A percentile compares a stretch with the other conserved stretches of the same genome.
phyloP scores from a whole-genome alignment of 2,329 filamentous ascomycete genomes.

The Ophiostoma pallidulum region DNA sequence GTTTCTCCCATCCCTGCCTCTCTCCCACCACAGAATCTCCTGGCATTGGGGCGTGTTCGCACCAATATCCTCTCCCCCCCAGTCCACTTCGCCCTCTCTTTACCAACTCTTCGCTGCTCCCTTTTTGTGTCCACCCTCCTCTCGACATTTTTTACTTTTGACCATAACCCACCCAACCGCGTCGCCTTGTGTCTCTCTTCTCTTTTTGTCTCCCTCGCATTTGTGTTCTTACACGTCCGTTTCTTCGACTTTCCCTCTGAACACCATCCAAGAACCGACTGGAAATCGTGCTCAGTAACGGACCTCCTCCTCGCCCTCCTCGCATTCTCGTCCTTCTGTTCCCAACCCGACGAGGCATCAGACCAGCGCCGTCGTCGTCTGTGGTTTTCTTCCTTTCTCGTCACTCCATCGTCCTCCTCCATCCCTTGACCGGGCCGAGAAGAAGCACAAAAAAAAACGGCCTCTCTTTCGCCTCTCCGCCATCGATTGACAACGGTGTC shows the following conservation, averaged over 20 bases:
- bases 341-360: too few species aligned
- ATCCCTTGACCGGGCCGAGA: not conserved
- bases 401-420: not conserved
- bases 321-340: too few species aligned
- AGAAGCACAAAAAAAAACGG: too few species aligned
- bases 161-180: conserved; percentile 1
- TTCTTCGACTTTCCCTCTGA: conserved; percentile 1
- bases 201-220: not conserved
- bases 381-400: not conserved
- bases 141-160: too few species aligned
- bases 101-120: not conserved
- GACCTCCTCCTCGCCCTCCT: too few species aligned
- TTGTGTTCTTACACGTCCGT: not conserved
- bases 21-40: conserved; percentile 2
- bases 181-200: not conserved
- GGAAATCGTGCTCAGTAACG: too few species aligned
- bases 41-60: conserved; percentile 1
- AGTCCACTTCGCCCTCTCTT: not conserved
- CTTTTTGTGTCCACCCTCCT: not conserved
- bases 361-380: not conserved
- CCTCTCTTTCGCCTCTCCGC: not conserved
- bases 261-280: too few species aligned
- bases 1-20: conserved; percentile 8
- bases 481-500: conserved; percentile 2
- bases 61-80: not conserved